Base-by-base conservation (phyloP, 2,329 filamentous ascomycete genomes). In the Aspergillus jensenii region DNA sequence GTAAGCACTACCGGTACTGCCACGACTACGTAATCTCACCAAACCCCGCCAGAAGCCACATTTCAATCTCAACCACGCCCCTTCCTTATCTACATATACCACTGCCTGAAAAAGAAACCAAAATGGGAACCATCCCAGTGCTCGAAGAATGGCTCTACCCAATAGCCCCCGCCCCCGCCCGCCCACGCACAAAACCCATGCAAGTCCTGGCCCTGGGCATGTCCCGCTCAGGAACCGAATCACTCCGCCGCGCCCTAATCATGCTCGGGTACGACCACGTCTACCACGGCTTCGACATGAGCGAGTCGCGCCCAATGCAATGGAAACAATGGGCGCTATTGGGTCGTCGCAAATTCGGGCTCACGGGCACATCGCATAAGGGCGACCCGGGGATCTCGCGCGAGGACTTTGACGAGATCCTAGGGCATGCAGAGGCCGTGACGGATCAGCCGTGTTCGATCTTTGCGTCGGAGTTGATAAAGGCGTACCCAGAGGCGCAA, bases 221-320 rank as follows among this genome's bases (percentile, higher is more conserved):
- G 17, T 67, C 65, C 6, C 59, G 68, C n/a, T 65, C 62, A 3
- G 68, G 60, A 11, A 70, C 67, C 7, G 62, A 65, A 21, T 67
- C 65, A 4, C 63, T 73, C 2, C 59, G 61, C 6, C 52, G 61
- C 17, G 68, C 70, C 2, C 64, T 73, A 3, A 55, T 64, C 14
- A 59, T 63, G 14, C 62, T 71, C 2, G 68, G 68, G 23, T 67
- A 65, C 59, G 55, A 67, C 25, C 59, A 68, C 51, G 60, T 60
- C 35, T 66, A 68, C 57, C 65, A 69, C 59, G 65, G 62, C 6
- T 63, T 64, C 47, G 60, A 66, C 12, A 59, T 52, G 31, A 48
- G 43, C 23, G 21, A 52, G n/a, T 31, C 19, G 5, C 55, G 17
- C 3, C 57, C 55, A 1, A 59, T 44, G 31, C 47, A 55, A 11